A percentile compares a stretch with the other conserved stretches of the same genome.
Conservation (phyloP, 371 early-diverging fungal species). For the Mucor racemosus region DNA sequence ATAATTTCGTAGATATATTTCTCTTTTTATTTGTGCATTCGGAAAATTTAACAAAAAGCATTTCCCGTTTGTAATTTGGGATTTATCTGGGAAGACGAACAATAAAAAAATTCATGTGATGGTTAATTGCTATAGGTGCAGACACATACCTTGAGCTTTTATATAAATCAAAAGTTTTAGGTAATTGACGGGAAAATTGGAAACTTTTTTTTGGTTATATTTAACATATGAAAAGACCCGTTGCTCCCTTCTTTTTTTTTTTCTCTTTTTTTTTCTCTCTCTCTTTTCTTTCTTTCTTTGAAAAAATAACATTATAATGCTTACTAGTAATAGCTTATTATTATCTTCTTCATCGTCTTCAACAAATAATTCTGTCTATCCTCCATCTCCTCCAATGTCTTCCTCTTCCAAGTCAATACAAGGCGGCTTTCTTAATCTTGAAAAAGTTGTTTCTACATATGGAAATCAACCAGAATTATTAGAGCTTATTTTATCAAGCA, state of each 20-base stretch:
- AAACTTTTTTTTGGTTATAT: too few relatives aligned
- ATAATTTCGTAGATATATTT: too few relatives aligned
- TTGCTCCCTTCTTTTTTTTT: conserved; percentile 32
- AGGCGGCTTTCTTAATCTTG: conserved; percentile 33
- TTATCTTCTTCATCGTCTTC: neutral
- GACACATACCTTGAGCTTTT: too few relatives aligned
- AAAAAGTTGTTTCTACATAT: conserved; percentile 49
- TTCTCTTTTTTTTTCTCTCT: conserved; percentile 11
- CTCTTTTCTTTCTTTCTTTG: too few relatives aligned
- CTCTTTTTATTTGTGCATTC: neutral
- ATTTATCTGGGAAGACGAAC: conserved; percentile 11
- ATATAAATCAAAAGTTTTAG: conserved; percentile 13
- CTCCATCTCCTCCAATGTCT: conserved; percentile 28
- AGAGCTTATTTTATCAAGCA: conserved; percentile 54
- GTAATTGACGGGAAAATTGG: conserved; percentile 23
- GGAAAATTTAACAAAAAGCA: conserved; percentile 3
- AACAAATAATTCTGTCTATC: conserved; percentile 11
- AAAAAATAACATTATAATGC: conserved; percentile 12
- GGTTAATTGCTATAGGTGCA: conserved; percentile 1
- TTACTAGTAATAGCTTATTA: conserved; percentile 10
- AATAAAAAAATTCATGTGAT: conserved; percentile 20
- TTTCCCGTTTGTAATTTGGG: conserved; percentile 2
- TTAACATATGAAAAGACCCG: conserved; percentile 32
- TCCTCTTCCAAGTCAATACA: conserved; percentile 11
- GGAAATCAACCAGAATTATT: conserved; percentile 54